Evolutionary conservation across 2,329 filamentous ascomycete genomes (phyloP).

Genomic region (Cladobotryum mycophilum): DNA sequence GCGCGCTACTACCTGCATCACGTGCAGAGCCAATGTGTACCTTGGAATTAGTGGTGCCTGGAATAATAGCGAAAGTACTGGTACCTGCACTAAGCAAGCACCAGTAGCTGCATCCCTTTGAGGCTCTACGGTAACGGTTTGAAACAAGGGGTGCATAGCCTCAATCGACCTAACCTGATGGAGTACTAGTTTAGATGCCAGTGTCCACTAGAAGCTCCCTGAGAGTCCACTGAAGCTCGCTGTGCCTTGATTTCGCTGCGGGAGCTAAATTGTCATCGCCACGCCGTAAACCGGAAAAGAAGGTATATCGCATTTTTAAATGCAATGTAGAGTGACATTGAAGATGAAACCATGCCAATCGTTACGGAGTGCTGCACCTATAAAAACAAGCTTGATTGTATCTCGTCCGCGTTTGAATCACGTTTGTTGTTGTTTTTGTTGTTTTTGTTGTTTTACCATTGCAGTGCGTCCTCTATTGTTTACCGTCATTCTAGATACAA

Average conservation of each 20-base stretch:
- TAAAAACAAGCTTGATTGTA: too few relatives aligned
- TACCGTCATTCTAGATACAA: too few relatives aligned
- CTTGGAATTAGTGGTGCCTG: not conserved
- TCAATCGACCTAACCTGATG: conserved; percentile 3
- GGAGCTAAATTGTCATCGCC: not conserved
- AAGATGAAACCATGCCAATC: too few relatives aligned
- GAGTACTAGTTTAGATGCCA: not conserved
- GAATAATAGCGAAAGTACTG: not conserved
- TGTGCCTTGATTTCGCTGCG: not conserved
- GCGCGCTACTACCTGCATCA: too few relatives aligned
- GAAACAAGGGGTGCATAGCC: conserved; percentile 11
- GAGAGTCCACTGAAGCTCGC: not conserved
- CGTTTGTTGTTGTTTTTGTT: too few relatives aligned
- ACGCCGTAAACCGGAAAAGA: not conserved
- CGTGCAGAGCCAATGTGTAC: too few relatives aligned
- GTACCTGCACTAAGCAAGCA: not conserved
- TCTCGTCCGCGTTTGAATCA: too few relatives aligned
- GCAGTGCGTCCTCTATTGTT: too few relatives aligned
- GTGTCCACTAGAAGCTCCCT: conserved; percentile 1
- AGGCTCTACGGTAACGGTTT: conserved; percentile 57
- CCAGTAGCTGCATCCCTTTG: conserved; percentile 9
- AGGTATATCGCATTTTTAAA: too few relatives aligned
- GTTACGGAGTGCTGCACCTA: too few relatives aligned
- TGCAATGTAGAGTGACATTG: too few relatives aligned
- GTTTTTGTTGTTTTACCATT: too few relatives aligned